Percentiles rank a stretch among this genome's conserved stretches.
Evolutionary conservation across 202 grass and related monocot species (phyloP).

Genomic region (Eragrostis tef): DNA sequence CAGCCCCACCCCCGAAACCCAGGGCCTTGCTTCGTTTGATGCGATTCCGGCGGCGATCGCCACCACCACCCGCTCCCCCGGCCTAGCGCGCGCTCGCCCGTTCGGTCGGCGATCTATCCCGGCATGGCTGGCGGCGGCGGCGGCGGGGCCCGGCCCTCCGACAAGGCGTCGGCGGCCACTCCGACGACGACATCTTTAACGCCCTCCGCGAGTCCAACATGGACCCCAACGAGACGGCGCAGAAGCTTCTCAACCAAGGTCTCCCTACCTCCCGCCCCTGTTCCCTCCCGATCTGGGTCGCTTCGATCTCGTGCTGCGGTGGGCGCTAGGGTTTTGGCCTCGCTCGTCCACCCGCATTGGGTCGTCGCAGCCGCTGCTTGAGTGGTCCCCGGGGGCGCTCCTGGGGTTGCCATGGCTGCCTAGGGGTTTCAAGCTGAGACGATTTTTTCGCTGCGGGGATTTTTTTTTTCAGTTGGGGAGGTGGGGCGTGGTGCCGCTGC

Average conservation of each 20-base stretch:
- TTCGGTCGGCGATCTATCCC: constrained; percentile 48
- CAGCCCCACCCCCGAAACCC: constrained; percentile 45
- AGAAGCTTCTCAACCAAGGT: constrained; percentile 94
- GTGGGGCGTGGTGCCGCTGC: not conserved
- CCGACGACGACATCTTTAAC: constrained; percentile 78
- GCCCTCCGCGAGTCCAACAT: constrained; percentile 85
- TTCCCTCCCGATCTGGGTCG: constrained; percentile 24
- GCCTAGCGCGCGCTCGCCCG: constrained; percentile 42
- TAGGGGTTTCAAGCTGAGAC: constrained; percentile 47
- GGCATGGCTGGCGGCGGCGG: constrained; percentile 45
- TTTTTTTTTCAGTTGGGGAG: too few species aligned
- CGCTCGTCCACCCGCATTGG: constrained; percentile 36
- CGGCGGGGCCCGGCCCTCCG: constrained; percentile 33
- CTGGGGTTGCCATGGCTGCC: not conserved
- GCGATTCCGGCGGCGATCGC: constrained; percentile 69
- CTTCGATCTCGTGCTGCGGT: constrained; percentile 40
- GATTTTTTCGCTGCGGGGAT: constrained; percentile 14
- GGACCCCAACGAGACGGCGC: constrained; percentile 89
- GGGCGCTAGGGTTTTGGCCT: constrained; percentile 42
- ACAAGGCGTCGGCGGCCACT: constrained; percentile 75
- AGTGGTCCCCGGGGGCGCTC: not conserved
- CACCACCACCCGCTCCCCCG: constrained; percentile 47
- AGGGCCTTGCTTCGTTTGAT: constrained; percentile 56
- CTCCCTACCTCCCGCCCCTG: not conserved
- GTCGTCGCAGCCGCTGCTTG: not conserved